Percentiles rank a stretch among this genome's conserved stretches.
Evolutionary conservation across 1,139 yeast genomes (phyloP).

Genomic region (Lodderomyces beijingensis): DNA sequence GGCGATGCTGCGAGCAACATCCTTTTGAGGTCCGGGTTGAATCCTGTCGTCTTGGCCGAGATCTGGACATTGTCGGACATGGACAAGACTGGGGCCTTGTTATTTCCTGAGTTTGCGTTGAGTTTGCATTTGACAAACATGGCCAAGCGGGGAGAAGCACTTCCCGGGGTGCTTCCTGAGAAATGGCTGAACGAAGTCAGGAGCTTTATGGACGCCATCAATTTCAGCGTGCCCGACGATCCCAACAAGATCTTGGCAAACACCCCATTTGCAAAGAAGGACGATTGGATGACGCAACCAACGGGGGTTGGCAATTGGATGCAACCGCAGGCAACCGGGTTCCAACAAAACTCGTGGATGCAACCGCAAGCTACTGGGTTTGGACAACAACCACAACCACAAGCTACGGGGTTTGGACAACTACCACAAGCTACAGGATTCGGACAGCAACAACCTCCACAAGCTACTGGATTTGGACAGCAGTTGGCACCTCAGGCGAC

Average conservation of each 20-base stretch:
- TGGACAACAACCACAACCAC: slow-evolving; percentile 17
- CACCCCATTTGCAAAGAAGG: slow-evolving; percentile 39
- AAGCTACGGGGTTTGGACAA: slow-evolving; percentile 11
- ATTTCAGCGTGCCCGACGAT: slow-evolving; percentile 69
- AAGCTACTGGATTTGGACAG: slow-evolving; percentile 14
- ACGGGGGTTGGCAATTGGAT: slow-evolving; percentile 21
- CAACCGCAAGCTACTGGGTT: slow-evolving; percentile 16
- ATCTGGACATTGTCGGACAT: slow-evolving; percentile 92
- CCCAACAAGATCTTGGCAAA: slow-evolving; percentile 39
- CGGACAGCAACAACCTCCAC: slow-evolving; percentile 15
- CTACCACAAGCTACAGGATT: slow-evolving; percentile 8
- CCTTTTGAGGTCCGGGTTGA: slow-evolving; percentile 72
- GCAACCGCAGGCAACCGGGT: slow-evolving; percentile 17
- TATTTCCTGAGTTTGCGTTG: slow-evolving; percentile 93
- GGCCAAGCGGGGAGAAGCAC: slow-evolving; percentile 69
- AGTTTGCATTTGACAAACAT: slow-evolving; percentile 85
- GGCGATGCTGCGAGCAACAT: slow-evolving; percentile 80
- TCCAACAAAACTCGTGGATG: slow-evolving; percentile 10
- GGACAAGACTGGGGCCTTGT: slow-evolving; percentile 73
- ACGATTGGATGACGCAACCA: slow-evolving; percentile 15
- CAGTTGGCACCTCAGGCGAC: slow-evolving; percentile 15
- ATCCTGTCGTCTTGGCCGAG: slow-evolving; percentile 73
- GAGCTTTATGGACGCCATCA: slow-evolving; percentile 84
- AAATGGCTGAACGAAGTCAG: slow-evolving; percentile 79
- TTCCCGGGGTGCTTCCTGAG: slow-evolving; percentile 71